Evolutionary conservation across 2,329 filamentous ascomycete genomes (phyloP).

Genomic region (Beauveria scarabaeidicola): DNA sequence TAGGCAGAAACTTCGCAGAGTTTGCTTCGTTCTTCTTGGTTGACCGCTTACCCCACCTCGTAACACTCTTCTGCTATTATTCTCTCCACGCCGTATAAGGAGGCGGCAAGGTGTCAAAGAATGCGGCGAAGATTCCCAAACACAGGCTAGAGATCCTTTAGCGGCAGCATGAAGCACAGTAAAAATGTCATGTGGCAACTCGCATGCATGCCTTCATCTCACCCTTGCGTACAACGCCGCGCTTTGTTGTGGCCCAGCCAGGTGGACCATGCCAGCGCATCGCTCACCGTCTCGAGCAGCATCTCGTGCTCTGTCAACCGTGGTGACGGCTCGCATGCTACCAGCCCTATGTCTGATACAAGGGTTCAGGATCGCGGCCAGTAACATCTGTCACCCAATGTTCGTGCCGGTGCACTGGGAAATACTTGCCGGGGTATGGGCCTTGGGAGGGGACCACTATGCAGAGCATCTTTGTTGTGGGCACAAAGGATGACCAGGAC

Average conservation of each 20-base stretch:
- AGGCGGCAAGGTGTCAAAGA: too few species aligned
- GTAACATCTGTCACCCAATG: not conserved
- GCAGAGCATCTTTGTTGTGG: not conserved
- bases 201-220: not conserved
- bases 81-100: too few species aligned
- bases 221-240: not conserved
- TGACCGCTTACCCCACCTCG: too few species aligned
- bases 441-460: not conserved
- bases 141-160: not conserved
- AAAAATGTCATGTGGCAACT: not conserved
- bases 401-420: not conserved
- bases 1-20: too few species aligned
- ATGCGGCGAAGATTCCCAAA: too few species aligned
- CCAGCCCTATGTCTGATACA: not conserved
- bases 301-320: not conserved
- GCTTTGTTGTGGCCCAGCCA: not conserved
- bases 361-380: not conserved
- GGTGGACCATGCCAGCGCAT: not conserved
- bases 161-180: not conserved
- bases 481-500: not conserved
- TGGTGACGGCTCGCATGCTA: not conserved
- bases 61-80: too few species aligned
- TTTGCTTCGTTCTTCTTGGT: too few species aligned
- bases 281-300: not conserved
- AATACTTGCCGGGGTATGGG: not conserved